Percentiles rank a stretch among this genome's conserved stretches.
Conservation (phyloP, 116 monocot genomes). For the Zostera marina region DNA sequence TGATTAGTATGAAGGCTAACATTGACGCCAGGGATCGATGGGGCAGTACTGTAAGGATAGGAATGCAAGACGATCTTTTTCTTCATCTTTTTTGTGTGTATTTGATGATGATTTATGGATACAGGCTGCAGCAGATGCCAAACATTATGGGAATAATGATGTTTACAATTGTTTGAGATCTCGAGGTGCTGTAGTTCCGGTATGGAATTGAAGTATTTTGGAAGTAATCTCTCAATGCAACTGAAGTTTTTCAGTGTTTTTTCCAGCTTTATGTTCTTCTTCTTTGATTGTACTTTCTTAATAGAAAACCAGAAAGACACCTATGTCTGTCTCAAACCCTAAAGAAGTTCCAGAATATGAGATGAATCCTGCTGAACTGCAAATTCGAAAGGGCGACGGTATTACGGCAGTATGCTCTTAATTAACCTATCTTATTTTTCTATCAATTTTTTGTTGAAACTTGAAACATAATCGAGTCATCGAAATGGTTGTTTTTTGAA, state of each 20-base stretch:
- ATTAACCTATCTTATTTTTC: not conserved
- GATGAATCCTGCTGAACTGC: conserved; percentile 56
- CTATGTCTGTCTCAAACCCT: conserved; percentile 81
- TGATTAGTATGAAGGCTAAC: conserved; percentile 42
- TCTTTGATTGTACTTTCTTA: not conserved
- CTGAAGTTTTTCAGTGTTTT: too few relatives aligned
- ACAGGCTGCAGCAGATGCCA: conserved; percentile 79
- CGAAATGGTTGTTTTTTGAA: too few relatives aligned
- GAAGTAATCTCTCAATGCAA: too few relatives aligned
- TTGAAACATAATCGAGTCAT: too few relatives aligned
- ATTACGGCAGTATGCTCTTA: conserved; percentile 21
- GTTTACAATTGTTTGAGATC: conserved; percentile 55
- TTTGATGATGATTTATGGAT: too few relatives aligned
- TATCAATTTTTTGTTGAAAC: not conserved
- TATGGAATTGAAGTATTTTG: conserved; percentile 4
- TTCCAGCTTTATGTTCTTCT: not conserved
- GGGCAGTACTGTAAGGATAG: conserved; percentile 51
- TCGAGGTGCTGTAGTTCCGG: conserved; percentile 64
- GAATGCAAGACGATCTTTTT: not conserved
- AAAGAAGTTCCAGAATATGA: conserved; percentile 83
- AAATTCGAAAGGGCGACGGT: conserved; percentile 37
- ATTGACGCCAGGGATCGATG: conserved; percentile 60
- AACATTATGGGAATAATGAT: conserved; percentile 55
- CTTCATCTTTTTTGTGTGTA: not conserved
- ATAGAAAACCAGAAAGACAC: conserved; percentile 65